Base-by-base conservation (phyloP, 1,284 basidiomycete species). In the Irpex sp. region DNA sequence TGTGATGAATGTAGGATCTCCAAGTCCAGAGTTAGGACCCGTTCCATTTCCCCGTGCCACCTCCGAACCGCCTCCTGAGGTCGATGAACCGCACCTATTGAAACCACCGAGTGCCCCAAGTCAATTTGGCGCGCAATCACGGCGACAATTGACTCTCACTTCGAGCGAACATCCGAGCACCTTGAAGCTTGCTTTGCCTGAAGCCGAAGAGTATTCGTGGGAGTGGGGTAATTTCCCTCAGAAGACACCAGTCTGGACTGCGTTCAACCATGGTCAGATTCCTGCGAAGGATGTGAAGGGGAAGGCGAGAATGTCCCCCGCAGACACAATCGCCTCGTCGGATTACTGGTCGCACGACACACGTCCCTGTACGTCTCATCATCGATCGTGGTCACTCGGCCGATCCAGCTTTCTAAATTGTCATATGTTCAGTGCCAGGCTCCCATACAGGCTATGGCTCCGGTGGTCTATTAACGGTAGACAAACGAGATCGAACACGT, bases 171-270 rank as follows among this genome's bases (percentile, higher is more conserved):
- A 65, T 17, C 52, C 60, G 4, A 62, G 64, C 60, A 37, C 61
- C 9, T n/a, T 67, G 7, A 64, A 61, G 37, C 60, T 60, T 31
- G 19, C 60, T 21, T 47, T 63, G 15, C 63, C 71, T 4, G 44
- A 68, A 9, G 67, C 81, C 2, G 85, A 85, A 62, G 87, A 90
- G 70, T 93, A 93, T 71, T 89, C 88, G 2, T 93, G 91, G 92
- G 91, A 93, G 67, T 93, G 91, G 92, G 91, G 91, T 40, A 87
- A 82, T 17, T 92, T 93, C 70, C 92, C 91, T n/a, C 88, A 89
- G 69, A 88, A 85, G 19, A 91, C 90, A 7, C 89, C 88, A 1
- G 76, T 87, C 69, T 82, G 82, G 59, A 68, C 82, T 0, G 77
- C 81, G 5, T 86, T 89, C 70, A 73, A 77, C 19, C 78, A 79